Conservation (phyloP, 768 basidiomycete genomes). For the Xanthoconium stramineum region DNA sequence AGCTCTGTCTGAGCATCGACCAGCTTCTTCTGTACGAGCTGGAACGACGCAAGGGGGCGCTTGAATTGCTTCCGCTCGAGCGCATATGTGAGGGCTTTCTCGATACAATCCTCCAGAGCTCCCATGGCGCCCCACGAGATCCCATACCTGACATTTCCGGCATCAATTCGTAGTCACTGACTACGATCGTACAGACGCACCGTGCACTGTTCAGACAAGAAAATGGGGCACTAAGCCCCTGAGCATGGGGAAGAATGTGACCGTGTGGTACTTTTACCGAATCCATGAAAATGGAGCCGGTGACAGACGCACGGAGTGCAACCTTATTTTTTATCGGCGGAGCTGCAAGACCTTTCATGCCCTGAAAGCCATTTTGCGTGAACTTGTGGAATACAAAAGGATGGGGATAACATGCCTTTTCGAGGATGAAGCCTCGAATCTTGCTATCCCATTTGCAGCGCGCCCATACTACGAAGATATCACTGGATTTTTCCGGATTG, state of each 20-base stretch:
- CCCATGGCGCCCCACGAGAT: conserved; percentile 98
- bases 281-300: conserved; percentile 91
- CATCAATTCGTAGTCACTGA: background rate
- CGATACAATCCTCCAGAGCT: conserved; percentile 87
- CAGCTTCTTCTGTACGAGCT: conserved; percentile 97
- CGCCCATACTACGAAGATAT: conserved; percentile 93
- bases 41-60: conserved; percentile 88
- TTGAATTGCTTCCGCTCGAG: conserved; percentile 89
- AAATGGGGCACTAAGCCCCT: conserved; percentile 83
- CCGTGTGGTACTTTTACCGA: conserved; percentile 74
- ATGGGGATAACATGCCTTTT: conserved; percentile 56
- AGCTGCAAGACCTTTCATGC: conserved; percentile 74
- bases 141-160: conserved; percentile 50
- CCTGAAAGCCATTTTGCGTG: conserved; percentile 42
- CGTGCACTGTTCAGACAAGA: conserved; percentile 90
- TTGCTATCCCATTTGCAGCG: conserved; percentile 92
- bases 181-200: conserved; percentile 26
- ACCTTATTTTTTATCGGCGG: conserved; percentile 92
- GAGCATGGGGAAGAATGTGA: conserved; percentile 71
- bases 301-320: conserved; percentile 80
- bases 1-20: conserved; percentile 90
- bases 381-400: background rate
- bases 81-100: conserved; percentile 75
- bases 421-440: conserved; percentile 85
- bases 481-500: conserved; percentile 41